These are phyloP conservation scores for Alternaria viburni DNA, from an alignment of 2,329 filamentous ascomycete genomes.

Conservation along the genomic window DNA sequence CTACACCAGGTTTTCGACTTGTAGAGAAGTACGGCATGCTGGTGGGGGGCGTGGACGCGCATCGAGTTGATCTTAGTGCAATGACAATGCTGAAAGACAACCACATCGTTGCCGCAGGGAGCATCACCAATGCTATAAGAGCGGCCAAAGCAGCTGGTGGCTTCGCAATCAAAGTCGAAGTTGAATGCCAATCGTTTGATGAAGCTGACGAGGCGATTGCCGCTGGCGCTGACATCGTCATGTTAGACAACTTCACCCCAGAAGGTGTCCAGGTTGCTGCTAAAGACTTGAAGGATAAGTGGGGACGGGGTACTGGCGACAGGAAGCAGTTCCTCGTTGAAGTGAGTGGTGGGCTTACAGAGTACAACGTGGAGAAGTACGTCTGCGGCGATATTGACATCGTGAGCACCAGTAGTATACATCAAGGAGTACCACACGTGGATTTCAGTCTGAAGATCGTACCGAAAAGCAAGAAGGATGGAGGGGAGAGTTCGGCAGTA, in stretches of 20 bases:
- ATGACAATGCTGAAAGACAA: constrained; percentile 99
- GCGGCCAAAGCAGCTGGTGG: constrained; percentile 85
- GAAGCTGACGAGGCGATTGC: constrained; percentile 91
- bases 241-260: constrained; percentile 94
- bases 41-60: constrained; percentile 88
- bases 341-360: constrained; percentile 87
- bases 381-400: constrained; percentile 89
- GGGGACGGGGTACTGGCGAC: constrained; percentile 67
- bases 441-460: constrained; percentile 95
- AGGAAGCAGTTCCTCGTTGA: constrained; percentile 77
- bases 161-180: constrained; percentile 93
- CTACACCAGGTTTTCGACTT: constrained; percentile 90
- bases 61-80: constrained; percentile 82
- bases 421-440: constrained; percentile 91
- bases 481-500: constrained; percentile 19
- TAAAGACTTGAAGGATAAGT: constrained; percentile 76
- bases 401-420: constrained; percentile 93
- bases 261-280: constrained; percentile 79
- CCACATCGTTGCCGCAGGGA: constrained; percentile 87
- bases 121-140: constrained; percentile 83
- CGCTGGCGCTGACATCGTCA: constrained; percentile 92
- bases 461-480: constrained; percentile 47
- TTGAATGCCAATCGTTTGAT: constrained; percentile 86
- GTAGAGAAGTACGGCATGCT: constrained; percentile 99
- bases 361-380: constrained; percentile 82